phyloP scores from a whole-genome alignment of 1,139 yeast genomes.

The Candida sp. region DNA sequence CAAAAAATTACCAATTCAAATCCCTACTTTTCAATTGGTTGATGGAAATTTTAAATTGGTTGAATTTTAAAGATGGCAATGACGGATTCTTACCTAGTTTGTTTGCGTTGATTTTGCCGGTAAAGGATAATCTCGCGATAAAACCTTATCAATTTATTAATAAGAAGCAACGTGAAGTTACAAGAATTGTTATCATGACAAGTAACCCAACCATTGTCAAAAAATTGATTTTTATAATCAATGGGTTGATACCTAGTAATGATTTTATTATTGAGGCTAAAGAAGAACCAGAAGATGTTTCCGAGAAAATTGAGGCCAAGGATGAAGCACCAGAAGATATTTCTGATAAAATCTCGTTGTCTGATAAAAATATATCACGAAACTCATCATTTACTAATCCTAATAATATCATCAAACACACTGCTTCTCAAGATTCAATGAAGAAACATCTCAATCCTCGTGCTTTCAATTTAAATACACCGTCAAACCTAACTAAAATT shows the following conservation, averaged over 20 bases:
- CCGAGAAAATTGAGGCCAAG: constrained; percentile 1
- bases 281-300: background rate
- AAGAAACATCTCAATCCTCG: background rate
- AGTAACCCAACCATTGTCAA: constrained; percentile 62
- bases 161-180: constrained; percentile 23
- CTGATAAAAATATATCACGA: background rate
- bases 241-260: constrained; percentile 42
- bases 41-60: constrained; percentile 55
- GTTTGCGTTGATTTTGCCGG: constrained; percentile 40
- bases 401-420: background rate
- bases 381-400: background rate
- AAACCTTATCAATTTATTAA: constrained; percentile 26
- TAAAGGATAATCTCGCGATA: constrained; percentile 29
- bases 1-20: constrained; percentile 8
- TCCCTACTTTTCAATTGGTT: constrained; percentile 51
- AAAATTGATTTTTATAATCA: constrained; percentile 51
- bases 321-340: background rate
- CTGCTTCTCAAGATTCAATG: background rate
- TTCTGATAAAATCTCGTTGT: background rate
- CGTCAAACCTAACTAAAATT: background rate
- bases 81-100: constrained; percentile 36
- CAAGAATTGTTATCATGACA: constrained; percentile 55
- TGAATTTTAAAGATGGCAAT: constrained; percentile 56
- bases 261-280: constrained; percentile 4
- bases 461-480: background rate